phyloP scores from a whole-genome alignment of 192 early-diverging fungal species.

The Podila clonocystis region DNA sequence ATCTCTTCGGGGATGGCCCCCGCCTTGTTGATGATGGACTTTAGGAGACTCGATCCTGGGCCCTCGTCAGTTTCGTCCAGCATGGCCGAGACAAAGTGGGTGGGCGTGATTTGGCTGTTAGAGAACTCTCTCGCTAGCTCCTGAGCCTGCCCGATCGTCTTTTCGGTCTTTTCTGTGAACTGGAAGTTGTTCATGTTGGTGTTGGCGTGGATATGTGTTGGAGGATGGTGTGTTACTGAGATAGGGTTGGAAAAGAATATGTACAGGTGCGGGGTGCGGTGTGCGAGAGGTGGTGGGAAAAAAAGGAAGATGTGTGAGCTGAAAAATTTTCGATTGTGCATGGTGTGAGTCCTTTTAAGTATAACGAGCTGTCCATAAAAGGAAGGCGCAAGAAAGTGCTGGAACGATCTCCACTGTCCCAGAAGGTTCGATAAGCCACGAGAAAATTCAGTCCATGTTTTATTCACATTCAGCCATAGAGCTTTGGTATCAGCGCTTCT shows the following conservation, averaged over 20 bases:
- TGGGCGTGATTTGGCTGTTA: conserved; percentile 81
- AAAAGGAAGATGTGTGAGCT: not conserved
- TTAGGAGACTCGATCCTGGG: conserved; percentile 74
- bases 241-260: not conserved
- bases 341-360: not conserved
- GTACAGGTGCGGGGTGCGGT: not conserved
- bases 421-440: not conserved
- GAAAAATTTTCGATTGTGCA: no score
- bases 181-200: conserved; percentile 64
- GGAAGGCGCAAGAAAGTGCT: not conserved
- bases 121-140: conserved; percentile 78
- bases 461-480: not conserved
- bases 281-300: not conserved
- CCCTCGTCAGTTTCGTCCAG: conserved; percentile 87
- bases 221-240: not conserved
- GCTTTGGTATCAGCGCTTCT: conserved; percentile 28
- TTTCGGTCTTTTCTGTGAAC: conserved; percentile 91
- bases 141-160: conserved; percentile 69
- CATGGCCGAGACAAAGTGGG: conserved; percentile 84
- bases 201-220: not conserved
- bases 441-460: not conserved
- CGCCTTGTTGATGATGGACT: conserved; percentile 81
- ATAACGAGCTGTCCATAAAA: not conserved
- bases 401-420: not conserved
- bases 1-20: conserved; percentile 81